phyloP scores from a whole-genome alignment of 805 yeast species.

The Saturnispora mendoncae region DNA sequence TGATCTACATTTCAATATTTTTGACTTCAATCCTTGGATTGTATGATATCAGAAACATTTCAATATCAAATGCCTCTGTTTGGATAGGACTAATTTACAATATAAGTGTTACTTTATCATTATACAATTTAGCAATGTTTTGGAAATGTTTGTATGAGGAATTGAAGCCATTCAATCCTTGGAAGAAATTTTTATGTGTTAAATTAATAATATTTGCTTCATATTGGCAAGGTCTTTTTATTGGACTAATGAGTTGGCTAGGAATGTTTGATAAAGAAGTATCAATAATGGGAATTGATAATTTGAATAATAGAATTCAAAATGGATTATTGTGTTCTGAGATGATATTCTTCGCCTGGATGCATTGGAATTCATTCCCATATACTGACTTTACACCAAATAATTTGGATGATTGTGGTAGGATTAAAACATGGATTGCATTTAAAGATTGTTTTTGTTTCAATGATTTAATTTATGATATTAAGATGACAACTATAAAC shows the following conservation, averaged over 20 bases:
- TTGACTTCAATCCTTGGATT: constrained; percentile 39
- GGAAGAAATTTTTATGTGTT: constrained; percentile 89
- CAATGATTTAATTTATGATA: constrained; percentile 74
- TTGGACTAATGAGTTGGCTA: constrained; percentile 44
- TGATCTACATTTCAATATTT: constrained; percentile 52
- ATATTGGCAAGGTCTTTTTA: constrained; percentile 86
- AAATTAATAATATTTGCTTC: constrained; percentile 92
- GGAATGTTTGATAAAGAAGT: constrained; percentile 32
- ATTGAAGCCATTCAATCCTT: constrained; percentile 70
- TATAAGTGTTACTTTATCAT: constrained; percentile 66
- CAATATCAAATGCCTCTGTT: constrained; percentile 42
- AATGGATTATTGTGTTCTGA: constrained; percentile 77
- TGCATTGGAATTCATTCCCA: constrained; percentile 85
- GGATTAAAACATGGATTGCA: constrained; percentile 56
- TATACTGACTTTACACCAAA: constrained; percentile 59
- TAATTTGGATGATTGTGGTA: constrained; percentile 57
- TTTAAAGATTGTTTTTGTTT: constrained; percentile 66
- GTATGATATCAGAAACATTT: constrained; percentile 44
- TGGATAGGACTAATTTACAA: constrained; percentile 70
- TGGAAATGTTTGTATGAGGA: constrained; percentile 87
- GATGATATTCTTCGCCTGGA: constrained; percentile 72
- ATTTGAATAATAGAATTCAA: constrained; percentile 51
- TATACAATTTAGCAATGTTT: constrained; percentile 79
- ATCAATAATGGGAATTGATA: constrained; percentile 26
- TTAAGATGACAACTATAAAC: constrained; percentile 53